Percentiles rank a stretch among this genome's conserved stretches.
Evolutionary conservation across 768 basidiomycete species (phyloP).

Genomic region (Mrakia frigida): DNA sequence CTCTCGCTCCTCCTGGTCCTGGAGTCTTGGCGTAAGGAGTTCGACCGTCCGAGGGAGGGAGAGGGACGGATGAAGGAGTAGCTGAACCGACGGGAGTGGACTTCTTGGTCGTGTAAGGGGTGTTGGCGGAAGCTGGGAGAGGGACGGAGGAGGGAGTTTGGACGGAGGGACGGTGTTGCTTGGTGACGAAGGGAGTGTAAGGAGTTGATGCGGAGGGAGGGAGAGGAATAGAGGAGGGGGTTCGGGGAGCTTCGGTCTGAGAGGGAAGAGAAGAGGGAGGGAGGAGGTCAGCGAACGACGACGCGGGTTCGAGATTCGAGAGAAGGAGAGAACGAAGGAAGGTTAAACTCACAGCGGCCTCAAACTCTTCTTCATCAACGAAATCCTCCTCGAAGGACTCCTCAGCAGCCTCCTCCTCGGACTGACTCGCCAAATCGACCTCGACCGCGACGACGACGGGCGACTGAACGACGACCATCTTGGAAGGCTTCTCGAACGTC

Average conservation of each 20-base stretch:
- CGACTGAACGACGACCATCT: not conserved
- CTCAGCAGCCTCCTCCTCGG: not conserved
- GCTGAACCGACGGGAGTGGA: not conserved
- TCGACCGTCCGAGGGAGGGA: slow-evolving; percentile 13
- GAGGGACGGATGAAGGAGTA: slow-evolving; percentile 1
- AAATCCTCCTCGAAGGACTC: slow-evolving; percentile 1
- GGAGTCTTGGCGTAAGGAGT: slow-evolving; percentile 4
- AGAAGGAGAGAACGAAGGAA: not conserved
- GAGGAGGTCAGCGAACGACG: not conserved
- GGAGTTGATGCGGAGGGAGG: not conserved
- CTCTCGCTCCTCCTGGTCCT: not conserved
- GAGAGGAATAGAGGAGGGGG: not conserved
- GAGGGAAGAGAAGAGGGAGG: not conserved
- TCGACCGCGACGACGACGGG: not conserved
- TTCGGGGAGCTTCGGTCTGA: slow-evolving; percentile 6
- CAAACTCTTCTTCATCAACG: not conserved
- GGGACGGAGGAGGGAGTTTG: not conserved
- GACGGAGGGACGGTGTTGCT: not conserved
- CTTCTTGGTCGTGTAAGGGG: slow-evolving; percentile 12
- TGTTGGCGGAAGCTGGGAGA: not conserved
- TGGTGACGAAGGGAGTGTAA: not conserved
- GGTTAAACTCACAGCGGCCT: not conserved
- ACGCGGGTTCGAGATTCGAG: not conserved
- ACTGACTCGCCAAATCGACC: not conserved
- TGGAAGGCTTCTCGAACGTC: not conserved